These are phyloP conservation scores for Capsella bursapastoris DNA, from an alignment of 345 rosid species.

Conservation along the genomic window DNA sequence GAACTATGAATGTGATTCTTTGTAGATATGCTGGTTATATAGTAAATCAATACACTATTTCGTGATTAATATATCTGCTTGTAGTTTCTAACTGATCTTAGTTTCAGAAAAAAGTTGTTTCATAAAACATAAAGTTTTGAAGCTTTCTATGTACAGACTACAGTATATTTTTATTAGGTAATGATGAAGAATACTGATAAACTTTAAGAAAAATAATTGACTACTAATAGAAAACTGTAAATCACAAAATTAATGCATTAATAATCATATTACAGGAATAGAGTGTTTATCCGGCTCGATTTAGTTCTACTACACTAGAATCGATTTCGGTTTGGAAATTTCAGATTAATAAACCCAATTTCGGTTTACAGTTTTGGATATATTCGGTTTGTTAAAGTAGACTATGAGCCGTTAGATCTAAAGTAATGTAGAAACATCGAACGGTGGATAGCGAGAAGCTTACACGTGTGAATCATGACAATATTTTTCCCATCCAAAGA, in stretches of 20 bases:
- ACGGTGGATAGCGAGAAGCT: neutral
- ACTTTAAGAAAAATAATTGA: too few relatives aligned
- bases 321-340: neutral
- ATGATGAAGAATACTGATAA: too few relatives aligned
- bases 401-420: conserved; percentile 21
- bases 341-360: neutral
- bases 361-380: neutral
- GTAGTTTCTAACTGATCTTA: neutral
- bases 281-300: neutral
- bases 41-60: neutral
- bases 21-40: conserved; percentile 1
- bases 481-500: conserved; percentile 29
- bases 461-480: conserved; percentile 21
- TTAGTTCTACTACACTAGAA: neutral
- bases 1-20: conserved; percentile 16
- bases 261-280: too few relatives aligned
- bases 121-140: too few relatives aligned
- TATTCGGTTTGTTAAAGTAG: neutral
- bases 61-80: neutral
- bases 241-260: too few relatives aligned
- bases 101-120: too few relatives aligned
- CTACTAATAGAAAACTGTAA: too few relatives aligned
- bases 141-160: too few relatives aligned
- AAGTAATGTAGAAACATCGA: conserved; percentile 11
- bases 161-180: too few relatives aligned